Percentiles rank a stretch among this genome's conserved stretches.
Evolutionary conservation across 352 stramenopile genomes (phyloP).

Genomic region (Albugo candida): DNA sequence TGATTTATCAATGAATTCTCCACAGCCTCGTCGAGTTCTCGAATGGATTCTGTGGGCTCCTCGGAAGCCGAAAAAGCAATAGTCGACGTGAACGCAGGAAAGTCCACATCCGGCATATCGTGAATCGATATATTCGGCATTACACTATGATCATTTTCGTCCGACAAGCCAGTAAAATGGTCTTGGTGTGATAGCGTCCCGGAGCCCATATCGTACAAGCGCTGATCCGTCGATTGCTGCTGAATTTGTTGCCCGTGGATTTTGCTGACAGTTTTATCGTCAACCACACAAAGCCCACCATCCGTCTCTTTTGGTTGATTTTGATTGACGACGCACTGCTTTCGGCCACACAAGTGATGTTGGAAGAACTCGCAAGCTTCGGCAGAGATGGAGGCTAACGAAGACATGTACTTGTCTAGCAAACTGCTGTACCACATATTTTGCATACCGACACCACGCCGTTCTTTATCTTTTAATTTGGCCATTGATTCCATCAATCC

Average conservation of each 20-base stretch:
- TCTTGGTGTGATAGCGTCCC: slow-evolving; percentile 5
- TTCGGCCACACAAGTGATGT: slow-evolving; percentile 32
- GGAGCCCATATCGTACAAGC: slow-evolving; percentile 8
- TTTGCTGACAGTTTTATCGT: not conserved
- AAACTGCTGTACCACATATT: slow-evolving; percentile 59
- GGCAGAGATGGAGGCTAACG: slow-evolving; percentile 26
- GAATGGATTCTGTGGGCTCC: not conserved
- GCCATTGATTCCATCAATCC: slow-evolving; percentile 51
- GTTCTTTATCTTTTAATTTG: slow-evolving; percentile 54
- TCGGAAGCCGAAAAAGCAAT: not conserved
- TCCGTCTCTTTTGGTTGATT: no score
- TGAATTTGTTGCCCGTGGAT: slow-evolving; percentile 1
- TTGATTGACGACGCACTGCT: no score
- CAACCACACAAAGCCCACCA: no score
- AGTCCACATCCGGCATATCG: slow-evolving; percentile 39
- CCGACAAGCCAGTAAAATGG: slow-evolving; percentile 7
- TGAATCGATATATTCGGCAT: slow-evolving; percentile 31
- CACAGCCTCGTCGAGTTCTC: no score
- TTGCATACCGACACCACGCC: slow-evolving; percentile 48
- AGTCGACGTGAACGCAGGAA: slow-evolving; percentile 3
- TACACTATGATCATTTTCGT: slow-evolving; percentile 18
- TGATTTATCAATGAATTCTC: no score
- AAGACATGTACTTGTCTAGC: slow-evolving; percentile 47
- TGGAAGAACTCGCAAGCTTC: slow-evolving; percentile 58
- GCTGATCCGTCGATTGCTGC: slow-evolving; percentile 2